phyloP scores from a whole-genome alignment of 2,329 filamentous ascomycete genomes.

The Colletotrichum noveboracense region DNA sequence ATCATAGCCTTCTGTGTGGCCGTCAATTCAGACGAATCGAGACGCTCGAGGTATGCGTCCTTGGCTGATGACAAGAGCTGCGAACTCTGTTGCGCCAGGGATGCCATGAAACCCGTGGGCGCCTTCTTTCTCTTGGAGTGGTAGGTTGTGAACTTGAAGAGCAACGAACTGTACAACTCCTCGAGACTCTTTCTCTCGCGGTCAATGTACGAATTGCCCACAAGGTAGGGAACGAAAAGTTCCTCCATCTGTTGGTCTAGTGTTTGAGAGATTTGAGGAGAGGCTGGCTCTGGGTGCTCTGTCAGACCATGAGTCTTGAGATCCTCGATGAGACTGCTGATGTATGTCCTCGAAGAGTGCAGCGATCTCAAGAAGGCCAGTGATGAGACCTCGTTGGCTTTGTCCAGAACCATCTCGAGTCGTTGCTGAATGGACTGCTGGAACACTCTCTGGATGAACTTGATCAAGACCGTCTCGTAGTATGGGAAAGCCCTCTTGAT shows the following conservation, averaged over 20 bases:
- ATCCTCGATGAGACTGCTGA: slow-evolving; percentile 87
- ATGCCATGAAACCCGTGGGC: slow-evolving; percentile 90
- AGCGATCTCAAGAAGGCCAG: slow-evolving; percentile 89
- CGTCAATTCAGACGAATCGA: slow-evolving; percentile 89
- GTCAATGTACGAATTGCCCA: slow-evolving; percentile 74
- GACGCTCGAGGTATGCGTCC: slow-evolving; percentile 86
- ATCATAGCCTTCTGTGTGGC: slow-evolving; percentile 90
- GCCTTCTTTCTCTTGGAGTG: slow-evolving; percentile 88
- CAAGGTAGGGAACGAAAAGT: slow-evolving; percentile 73
- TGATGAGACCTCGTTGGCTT: slow-evolving; percentile 89
- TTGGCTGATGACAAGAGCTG: slow-evolving; percentile 87
- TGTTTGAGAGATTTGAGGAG: slow-evolving; percentile 81
- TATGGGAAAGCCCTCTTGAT: slow-evolving; percentile 97
- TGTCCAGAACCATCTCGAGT: slow-evolving; percentile 93
- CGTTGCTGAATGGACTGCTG: slow-evolving; percentile 98
- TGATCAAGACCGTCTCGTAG: slow-evolving; percentile 90
- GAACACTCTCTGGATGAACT: slow-evolving; percentile 94
- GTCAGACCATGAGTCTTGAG: slow-evolving; percentile 93
- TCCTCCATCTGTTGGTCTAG: slow-evolving; percentile 79
- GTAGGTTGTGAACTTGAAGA: slow-evolving; percentile 97
- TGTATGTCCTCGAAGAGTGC: slow-evolving; percentile 89
- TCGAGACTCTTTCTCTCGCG: slow-evolving; percentile 73
- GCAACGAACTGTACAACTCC: slow-evolving; percentile 85
- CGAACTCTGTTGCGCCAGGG: slow-evolving; percentile 86
- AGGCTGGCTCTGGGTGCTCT: slow-evolving; percentile 91